Evolutionary conservation across 805 yeast species (phyloP), one percentile per base, ranked within the genome.

Genomic region (Ogataea methylovora): DNA sequence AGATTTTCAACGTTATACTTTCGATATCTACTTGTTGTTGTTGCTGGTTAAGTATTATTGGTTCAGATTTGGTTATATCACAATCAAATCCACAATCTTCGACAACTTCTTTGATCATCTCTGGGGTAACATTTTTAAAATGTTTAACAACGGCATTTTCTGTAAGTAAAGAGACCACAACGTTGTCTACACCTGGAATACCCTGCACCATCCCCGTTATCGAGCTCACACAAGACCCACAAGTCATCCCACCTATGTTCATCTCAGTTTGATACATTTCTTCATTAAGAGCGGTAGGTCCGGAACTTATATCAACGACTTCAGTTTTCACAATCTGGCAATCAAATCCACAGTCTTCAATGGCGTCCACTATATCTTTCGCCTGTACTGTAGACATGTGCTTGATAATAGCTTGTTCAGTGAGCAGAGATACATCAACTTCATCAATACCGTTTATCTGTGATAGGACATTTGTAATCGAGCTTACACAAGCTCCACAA

Each of bases 171-270:
- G 95, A 82, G 1, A 88, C 84, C 3, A 70, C 65, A 0, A 69
- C 84, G 12, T 24, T 27, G 3, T 49, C 61, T 2, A 43, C 54
- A 5, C 59, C 59, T 3, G 37, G 33, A 0, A 54, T 9, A 2
- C 30, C 20, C 17, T 30, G 24, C 12, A 56, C 26, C 3, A 46
- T 33, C 6, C 34, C 57, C 1, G 79, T 72, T 15, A 90, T 73
- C 1, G 92, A 63, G 2, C 79, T 67, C 0, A 83, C 70, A 52
- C 97, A 90, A 1, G 94, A 72, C 2, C 92, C 80, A 51, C 97
- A 90, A 2, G 97, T 88, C 97, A 88, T 90, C 2, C 97, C 97
- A 12, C 61, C 55, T 1, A 81, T 61, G 4, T 54, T 43, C 11
- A 58, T 29, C 8, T 36, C 33, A 3, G 56, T 48, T 6, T 38